Conservation (phyloP, 2,329 filamentous ascomycete species). For the Magnaporthales sp. region DNA sequence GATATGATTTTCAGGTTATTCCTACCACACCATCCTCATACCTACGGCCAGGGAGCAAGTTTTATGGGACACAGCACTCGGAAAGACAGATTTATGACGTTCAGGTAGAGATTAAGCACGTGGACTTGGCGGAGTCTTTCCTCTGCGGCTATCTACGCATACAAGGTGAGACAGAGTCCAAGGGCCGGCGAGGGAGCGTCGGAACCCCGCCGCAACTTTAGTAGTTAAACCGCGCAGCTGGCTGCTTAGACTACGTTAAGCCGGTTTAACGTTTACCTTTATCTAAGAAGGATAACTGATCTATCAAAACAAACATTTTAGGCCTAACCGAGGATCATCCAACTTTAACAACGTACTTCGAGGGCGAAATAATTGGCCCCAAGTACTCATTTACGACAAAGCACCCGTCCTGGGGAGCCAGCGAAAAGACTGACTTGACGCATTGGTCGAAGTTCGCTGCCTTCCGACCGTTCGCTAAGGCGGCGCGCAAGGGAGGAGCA, state of each 20-base stretch:
- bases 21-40: constrained; percentile 79
- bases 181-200: not conserved
- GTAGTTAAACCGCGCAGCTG: not conserved
- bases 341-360: constrained; percentile 96
- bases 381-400: constrained; percentile 92
- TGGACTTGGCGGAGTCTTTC: constrained; percentile 89
- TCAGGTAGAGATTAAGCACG: constrained; percentile 93
- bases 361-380: constrained; percentile 92
- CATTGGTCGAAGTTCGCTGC: constrained; percentile 90
- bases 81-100: constrained; percentile 92
- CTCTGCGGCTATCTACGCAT: constrained; percentile 93
- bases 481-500: constrained; percentile 47
- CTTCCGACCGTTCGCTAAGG: constrained; percentile 65
- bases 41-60: constrained; percentile 78
- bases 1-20: constrained; percentile 44
- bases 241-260: not conserved
- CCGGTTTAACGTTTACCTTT: not conserved
- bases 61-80: constrained; percentile 84
- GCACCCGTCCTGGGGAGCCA: constrained; percentile 85
- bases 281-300: not conserved
- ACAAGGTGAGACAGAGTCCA: constrained; percentile 54
- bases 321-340: constrained; percentile 92
- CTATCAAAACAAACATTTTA: constrained; percentile 28
- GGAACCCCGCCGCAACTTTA: not conserved
- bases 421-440: constrained; percentile 79